phyloP scores from a whole-genome alignment of 1,139 yeast genomes.

The Debaryomyces robertsiae region DNA sequence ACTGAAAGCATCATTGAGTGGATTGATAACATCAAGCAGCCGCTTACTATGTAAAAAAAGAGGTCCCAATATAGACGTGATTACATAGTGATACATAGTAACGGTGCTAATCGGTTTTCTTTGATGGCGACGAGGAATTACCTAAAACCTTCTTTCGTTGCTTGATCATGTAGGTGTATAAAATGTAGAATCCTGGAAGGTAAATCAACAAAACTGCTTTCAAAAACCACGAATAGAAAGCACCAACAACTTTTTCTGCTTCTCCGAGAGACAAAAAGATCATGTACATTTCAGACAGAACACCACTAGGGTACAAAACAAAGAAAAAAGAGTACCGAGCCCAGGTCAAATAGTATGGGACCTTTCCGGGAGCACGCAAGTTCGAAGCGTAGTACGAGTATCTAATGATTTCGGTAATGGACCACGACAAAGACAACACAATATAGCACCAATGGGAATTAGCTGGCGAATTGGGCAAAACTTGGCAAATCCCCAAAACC shows the following conservation, averaged over 20 bases:
- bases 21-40: constrained; percentile 27
- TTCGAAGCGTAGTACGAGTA: constrained; percentile 82
- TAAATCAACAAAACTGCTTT: constrained; percentile 63
- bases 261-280: constrained; percentile 67
- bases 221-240: constrained; percentile 56
- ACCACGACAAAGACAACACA: constrained; percentile 82
- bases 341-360: constrained; percentile 66
- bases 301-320: constrained; percentile 88
- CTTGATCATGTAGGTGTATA: constrained; percentile 85
- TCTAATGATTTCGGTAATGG: constrained; percentile 84
- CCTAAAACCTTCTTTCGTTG: constrained; percentile 76
- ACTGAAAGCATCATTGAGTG: constrained; percentile 34
- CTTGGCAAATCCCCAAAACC: constrained; percentile 79
- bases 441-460: constrained; percentile 61
- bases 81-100: constrained; percentile 1
- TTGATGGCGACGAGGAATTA: constrained; percentile 19
- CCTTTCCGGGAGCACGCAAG: constrained; percentile 53
- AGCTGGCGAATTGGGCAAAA: constrained; percentile 70
- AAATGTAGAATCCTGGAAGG: constrained; percentile 82
- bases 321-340: constrained; percentile 82
- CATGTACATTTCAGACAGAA: constrained; percentile 76
- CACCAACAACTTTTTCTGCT: constrained; percentile 57
- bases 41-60: not conserved
- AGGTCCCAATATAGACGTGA: constrained; percentile 1
- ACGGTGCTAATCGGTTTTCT: constrained; percentile 22